A percentile compares a stretch with the other conserved stretches of the same genome.
These are phyloP conservation scores for Talaromyces sp. DNA, from an alignment of 2,329 filamentous ascomycete species.

Conservation along the genomic window DNA sequence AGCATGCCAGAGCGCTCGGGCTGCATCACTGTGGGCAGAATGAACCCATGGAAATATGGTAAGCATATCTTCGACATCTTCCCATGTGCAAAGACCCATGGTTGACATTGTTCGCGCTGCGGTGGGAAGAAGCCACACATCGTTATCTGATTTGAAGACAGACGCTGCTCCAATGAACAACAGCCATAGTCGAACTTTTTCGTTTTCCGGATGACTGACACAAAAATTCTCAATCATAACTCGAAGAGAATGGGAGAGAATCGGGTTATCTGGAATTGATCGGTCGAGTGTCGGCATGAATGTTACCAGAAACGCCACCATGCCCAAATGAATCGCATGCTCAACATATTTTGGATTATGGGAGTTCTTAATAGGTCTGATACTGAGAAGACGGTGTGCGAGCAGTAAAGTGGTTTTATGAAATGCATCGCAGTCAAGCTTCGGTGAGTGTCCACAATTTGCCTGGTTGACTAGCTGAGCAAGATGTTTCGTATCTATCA, in stretches of 20 bases:
- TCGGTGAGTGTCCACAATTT: not conserved
- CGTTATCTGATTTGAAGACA: not conserved
- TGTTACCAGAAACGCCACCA: constrained; percentile 8
- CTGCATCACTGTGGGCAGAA: constrained; percentile 1
- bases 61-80: not conserved
- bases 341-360: not conserved
- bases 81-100: constrained; percentile 5
- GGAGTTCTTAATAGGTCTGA: constrained; percentile 1
- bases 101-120: not conserved
- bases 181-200: constrained; percentile 4
- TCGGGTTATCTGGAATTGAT: constrained; percentile 5
- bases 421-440: constrained; percentile 4
- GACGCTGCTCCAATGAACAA: constrained; percentile 7
- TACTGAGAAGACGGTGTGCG: constrained; percentile 3
- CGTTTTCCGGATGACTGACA: not conserved
- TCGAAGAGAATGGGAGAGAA: constrained; percentile 3
- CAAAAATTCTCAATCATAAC: not conserved
- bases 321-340: constrained; percentile 8
- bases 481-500: constrained; percentile 1
- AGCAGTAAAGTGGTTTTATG: constrained; percentile 6
- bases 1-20: constrained; percentile 2
- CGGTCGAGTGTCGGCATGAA: constrained; percentile 9
- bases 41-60: constrained; percentile 8
- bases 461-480: constrained; percentile 3
- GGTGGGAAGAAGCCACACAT: constrained; percentile 6